Evolutionary conservation across 164 flowering plant species (phyloP), one percentile per base, ranked within the genome.

Genomic region (Berberis thunbergii): DNA sequence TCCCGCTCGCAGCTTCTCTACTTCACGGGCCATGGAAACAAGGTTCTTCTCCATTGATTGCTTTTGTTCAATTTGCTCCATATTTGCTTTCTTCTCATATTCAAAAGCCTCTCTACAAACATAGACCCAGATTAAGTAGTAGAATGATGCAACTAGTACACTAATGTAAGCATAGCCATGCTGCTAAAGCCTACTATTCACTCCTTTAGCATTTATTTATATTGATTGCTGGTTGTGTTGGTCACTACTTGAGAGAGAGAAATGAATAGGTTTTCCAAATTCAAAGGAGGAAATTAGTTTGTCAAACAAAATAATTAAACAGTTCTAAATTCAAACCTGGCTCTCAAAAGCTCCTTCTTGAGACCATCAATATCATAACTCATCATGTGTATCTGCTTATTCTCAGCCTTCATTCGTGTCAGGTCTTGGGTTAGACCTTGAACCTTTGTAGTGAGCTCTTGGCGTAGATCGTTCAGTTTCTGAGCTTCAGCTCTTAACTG

Each of bases 41-140:
- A 87, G 83, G 63, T 84, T 87, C 48, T 82, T 79, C 77, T 87
- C 88, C 88, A 87, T 77, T 46, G 77, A 77, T 65, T 75, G 76
- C 72, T 75, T 87, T 66, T 81, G 84, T 67, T 77, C 82, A 61
- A 73, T 59, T 61, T 71, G 80, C 63, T 86, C 88, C 59, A 73
- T 77, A 58, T 80, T 86, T 64, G 84, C 78, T 73, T 83, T 88
- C 77, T 81, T 88, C 76, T 84, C 91, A 75, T 63, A 80, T 26
- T 86, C 89, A 72, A 72, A 70, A 59, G 75, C 83, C 64, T 83
- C 76, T 80, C 95, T 88, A 74, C 43, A 66, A 57, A 72, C 42
- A 68, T 5, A 60, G 40, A 12, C 64, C 58, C 41, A 10, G 50
- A 50, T 39, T 50, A 46, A 60, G 43, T 39, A 8, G 41, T 52